Percentiles rank a stretch among this genome's conserved stretches.
Conservation (phyloP, 1,284 basidiomycete genomes). For the Trametes sp. region DNA sequence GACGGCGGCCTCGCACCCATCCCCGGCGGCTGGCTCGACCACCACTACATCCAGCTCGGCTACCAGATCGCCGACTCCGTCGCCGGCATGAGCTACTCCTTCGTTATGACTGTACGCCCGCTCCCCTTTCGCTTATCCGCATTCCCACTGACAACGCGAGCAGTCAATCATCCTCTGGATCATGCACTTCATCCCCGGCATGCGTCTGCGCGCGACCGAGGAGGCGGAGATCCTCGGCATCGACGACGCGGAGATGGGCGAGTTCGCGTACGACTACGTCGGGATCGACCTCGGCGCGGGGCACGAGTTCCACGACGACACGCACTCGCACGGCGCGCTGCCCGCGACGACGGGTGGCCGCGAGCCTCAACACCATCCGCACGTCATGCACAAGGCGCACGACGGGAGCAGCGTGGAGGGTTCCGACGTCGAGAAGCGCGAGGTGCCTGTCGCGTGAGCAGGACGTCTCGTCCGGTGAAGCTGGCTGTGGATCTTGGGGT, state of each 20-base stretch:
- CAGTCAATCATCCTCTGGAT: constrained; percentile 89
- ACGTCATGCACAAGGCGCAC: constrained; percentile 5
- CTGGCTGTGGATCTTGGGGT: background rate
- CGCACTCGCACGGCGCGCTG: constrained; percentile 39
- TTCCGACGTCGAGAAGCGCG: constrained; percentile 28
- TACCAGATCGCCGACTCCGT: constrained; percentile 87
- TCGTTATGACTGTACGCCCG: constrained; percentile 76
- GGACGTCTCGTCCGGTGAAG: background rate
- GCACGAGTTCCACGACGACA: constrained; percentile 38
- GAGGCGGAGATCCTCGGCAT: constrained; percentile 93
- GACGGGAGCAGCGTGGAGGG: constrained; percentile 29
- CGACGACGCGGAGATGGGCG: constrained; percentile 94
- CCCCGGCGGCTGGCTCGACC: constrained; percentile 91
- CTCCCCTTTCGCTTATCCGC: background rate
- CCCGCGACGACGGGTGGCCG: constrained; percentile 39
- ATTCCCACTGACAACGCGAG: no score
- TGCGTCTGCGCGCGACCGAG: constrained; percentile 81
- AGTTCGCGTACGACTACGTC: constrained; percentile 93
- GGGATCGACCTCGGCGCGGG: constrained; percentile 51
- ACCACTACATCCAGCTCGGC: constrained; percentile 84
- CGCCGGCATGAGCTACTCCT: constrained; percentile 80
- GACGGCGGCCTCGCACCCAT: constrained; percentile 78
- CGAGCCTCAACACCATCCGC: constrained; percentile 38
- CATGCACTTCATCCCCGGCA: constrained; percentile 92
- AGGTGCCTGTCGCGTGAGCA: constrained; percentile 9